Percentiles rank a stretch among this genome's conserved stretches.
These are phyloP conservation scores for Astrothelium macrocarpum DNA, from an alignment of 495 filamentous ascomycete species.

Conservation along the genomic window DNA sequence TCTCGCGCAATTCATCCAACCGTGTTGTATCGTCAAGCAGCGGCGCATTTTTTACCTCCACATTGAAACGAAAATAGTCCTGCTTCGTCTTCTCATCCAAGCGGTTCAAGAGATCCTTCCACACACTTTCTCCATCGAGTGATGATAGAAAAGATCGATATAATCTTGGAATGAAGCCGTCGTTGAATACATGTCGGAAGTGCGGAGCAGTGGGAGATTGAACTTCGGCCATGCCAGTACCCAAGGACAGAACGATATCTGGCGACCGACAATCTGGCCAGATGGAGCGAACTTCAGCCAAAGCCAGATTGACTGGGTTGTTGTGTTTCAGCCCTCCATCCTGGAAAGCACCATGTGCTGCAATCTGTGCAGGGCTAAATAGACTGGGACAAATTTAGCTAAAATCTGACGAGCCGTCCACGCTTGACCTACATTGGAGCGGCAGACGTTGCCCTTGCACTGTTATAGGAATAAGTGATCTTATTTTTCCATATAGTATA, in stretches of 20 bases:
- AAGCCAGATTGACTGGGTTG: constrained; percentile 29
- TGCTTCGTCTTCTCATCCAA: background rate
- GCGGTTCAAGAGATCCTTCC: constrained; percentile 1
- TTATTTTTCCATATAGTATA: background rate
- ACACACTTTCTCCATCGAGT: constrained; percentile 1
- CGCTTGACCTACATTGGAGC: constrained; percentile 22
- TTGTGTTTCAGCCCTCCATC: constrained; percentile 31
- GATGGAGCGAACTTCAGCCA: constrained; percentile 23
- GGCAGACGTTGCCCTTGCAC: constrained; percentile 25
- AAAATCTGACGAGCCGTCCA: background rate
- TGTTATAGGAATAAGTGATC: constrained; percentile 6
- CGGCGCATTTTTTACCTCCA: background rate
- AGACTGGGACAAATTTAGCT: background rate
- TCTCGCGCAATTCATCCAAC: background rate
- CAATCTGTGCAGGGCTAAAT: constrained; percentile 6
- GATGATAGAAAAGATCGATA: constrained; percentile 6
- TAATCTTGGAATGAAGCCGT: constrained; percentile 4
- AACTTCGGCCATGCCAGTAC: background rate
- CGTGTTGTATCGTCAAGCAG: background rate
- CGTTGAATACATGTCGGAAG: constrained; percentile 6
- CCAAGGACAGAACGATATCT: background rate
- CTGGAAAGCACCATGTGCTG: constrained; percentile 23
- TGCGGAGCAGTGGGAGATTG: background rate
- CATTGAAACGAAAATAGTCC: constrained; percentile 4
- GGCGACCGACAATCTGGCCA: constrained; percentile 11